Evolutionary conservation across 169 alveolate genomes (phyloP).

Genomic region (Eimeria necatrix): DNA sequence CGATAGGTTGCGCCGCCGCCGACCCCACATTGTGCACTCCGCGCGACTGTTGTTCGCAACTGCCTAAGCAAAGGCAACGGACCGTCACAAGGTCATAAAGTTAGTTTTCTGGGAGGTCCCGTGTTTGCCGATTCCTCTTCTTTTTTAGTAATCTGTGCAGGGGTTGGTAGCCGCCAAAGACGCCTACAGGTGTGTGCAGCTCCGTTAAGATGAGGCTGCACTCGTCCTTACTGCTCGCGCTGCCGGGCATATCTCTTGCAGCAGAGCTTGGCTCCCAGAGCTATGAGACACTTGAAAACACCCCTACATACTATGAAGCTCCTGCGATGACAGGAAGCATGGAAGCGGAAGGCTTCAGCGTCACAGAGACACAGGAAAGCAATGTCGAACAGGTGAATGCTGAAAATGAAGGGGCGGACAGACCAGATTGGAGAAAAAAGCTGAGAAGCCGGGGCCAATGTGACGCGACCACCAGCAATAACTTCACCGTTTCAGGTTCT

Average conservation of each 20-base stretch:
- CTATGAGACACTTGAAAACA: slow-evolving; percentile 30
- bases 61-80: neutral
- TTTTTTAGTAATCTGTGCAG: neutral
- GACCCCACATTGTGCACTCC: slow-evolving; percentile 64
- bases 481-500: slow-evolving; percentile 31
- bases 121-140: neutral
- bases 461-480: neutral
- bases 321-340: slow-evolving; percentile 12
- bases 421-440: slow-evolving; percentile 5
- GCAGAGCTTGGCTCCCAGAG: slow-evolving; percentile 22
- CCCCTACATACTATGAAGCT: slow-evolving; percentile 22
- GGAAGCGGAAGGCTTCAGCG: slow-evolving; percentile 49
- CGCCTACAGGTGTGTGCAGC: slow-evolving; percentile 9
- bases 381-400: neutral
- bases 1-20: slow-evolving; percentile 73
- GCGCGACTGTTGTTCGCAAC: neutral
- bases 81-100: slow-evolving; percentile 46
- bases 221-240: slow-evolving; percentile 52
- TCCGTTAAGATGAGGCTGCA: slow-evolving; percentile 53
- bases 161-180: neutral
- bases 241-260: slow-evolving; percentile 63
- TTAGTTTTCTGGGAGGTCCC: slow-evolving; percentile 22
- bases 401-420: neutral
- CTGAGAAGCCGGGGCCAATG: slow-evolving; percentile 63
- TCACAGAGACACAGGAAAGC: slow-evolving; percentile 24